Evolutionary conservation across 2,329 filamentous ascomycete species (phyloP).

Genomic region (Penicillium occitanis): DNA sequence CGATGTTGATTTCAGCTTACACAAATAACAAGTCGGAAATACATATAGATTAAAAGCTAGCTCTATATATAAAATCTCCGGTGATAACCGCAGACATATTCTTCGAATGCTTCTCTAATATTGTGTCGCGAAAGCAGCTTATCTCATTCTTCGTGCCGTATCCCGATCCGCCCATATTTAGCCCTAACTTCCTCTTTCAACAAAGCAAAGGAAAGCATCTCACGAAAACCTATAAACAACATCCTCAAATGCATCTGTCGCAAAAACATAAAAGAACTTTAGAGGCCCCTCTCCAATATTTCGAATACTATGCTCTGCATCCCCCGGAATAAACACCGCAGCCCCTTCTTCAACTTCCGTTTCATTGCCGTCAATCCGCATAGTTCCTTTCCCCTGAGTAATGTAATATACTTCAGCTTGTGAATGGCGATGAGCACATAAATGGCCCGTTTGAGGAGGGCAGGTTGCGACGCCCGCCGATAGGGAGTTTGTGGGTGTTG

Average conservation of each 20-base stretch:
- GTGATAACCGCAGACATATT: not conserved
- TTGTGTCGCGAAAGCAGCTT: not conserved
- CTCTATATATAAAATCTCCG: no score
- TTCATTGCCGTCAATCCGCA: not conserved
- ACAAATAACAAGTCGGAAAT: not conserved
- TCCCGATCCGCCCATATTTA: not conserved
- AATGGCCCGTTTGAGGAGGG: slow-evolving; percentile 1
- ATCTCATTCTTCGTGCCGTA: not conserved
- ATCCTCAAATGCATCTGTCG: slow-evolving; percentile 4
- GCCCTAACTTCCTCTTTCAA: not conserved
- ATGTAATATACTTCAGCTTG: slow-evolving; percentile 5
- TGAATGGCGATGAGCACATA: slow-evolving; percentile 4
- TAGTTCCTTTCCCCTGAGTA: not conserved
- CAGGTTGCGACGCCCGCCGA: not conserved
- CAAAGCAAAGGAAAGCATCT: not conserved
- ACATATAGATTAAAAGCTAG: not conserved
- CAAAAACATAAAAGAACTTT: not conserved
- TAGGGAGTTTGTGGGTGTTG: slow-evolving; percentile 1
- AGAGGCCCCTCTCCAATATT: not conserved
- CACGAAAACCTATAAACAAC: not conserved
- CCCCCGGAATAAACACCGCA: not conserved
- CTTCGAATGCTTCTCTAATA: not conserved
- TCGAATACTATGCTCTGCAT: not conserved
- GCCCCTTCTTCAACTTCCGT: not conserved
- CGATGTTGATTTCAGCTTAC: not conserved